A percentile compares a stretch with the other conserved stretches of the same genome.
Evolutionary conservation across 176 grass and related monocot species (phyloP).

Genomic region (Thinopyrum elongatum): DNA sequence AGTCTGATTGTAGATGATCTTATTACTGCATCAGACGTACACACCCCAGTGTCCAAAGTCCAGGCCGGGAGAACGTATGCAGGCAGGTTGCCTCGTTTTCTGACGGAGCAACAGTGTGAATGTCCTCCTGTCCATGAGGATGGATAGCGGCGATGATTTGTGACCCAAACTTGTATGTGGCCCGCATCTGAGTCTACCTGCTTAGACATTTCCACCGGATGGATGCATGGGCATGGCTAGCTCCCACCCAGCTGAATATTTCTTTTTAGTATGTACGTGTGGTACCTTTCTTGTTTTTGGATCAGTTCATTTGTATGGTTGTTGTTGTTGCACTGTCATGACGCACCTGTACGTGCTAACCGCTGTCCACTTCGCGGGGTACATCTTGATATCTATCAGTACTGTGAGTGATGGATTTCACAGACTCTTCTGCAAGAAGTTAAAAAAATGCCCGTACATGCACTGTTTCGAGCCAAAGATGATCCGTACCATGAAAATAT

Average conservation of each 20-base stretch:
- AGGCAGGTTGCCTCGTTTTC: neutral
- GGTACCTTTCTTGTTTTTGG: neutral
- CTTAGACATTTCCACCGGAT: constrained; percentile 6
- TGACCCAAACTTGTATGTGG: neutral
- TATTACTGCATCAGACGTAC: too few species aligned
- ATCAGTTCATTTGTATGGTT: constrained; percentile 26
- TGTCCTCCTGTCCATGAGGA: neutral
- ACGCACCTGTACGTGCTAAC: neutral
- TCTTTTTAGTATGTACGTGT: neutral
- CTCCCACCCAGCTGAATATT: constrained; percentile 10
- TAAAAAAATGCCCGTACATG: too few species aligned
- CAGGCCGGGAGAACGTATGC: too few species aligned
- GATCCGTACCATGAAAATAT: too few species aligned
- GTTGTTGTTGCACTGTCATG: constrained; percentile 21
- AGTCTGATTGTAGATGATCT: too few species aligned
- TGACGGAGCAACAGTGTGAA: constrained; percentile 1
- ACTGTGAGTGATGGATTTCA: neutral
- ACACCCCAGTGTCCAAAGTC: too few species aligned
- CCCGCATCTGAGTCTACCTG: neutral
- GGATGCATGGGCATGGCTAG: neutral
- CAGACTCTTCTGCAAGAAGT: neutral
- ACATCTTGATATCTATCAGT: neutral
- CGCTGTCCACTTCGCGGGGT: neutral
- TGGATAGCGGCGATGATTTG: neutral
- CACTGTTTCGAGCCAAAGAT: too few species aligned